phyloP scores from a whole-genome alignment of 192 early-diverging fungal species.

The Paraglomus brasilianum region DNA sequence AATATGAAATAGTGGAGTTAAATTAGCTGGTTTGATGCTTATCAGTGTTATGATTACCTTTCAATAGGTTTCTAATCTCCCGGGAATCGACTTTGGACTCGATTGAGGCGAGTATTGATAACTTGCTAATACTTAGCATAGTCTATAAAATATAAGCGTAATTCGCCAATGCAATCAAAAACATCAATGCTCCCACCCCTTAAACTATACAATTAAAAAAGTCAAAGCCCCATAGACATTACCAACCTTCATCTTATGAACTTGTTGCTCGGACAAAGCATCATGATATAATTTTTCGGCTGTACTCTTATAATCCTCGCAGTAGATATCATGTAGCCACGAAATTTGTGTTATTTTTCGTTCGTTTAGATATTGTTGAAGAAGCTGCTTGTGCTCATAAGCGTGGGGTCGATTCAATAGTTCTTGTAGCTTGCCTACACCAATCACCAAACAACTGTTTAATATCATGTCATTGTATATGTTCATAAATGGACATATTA shows the following conservation, averaged over 20 bases:
- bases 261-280: not conserved
- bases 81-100: not conserved
- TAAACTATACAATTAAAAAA: too few relatives aligned
- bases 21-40: too few relatives aligned
- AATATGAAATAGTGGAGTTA: too few relatives aligned
- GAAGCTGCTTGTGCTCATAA: not conserved
- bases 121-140: conserved; percentile 18
- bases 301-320: not conserved
- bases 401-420: conserved; percentile 4
- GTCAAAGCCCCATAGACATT: not conserved
- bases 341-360: conserved; percentile 15
- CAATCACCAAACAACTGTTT: too few relatives aligned
- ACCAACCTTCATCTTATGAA: not conserved
- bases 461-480: not conserved
- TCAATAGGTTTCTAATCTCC: not conserved
- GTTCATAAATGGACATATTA: not conserved
- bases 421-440: conserved; percentile 1
- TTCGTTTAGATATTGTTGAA: conserved; percentile 9
- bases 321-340: conserved; percentile 22
- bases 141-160: not conserved
- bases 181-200: too few relatives aligned
- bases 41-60: too few relatives aligned
- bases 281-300: not conserved
- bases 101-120: conserved; percentile 1
- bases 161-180: not conserved